A percentile compares a stretch with the other conserved stretches of the same genome.
These are phyloP conservation scores for Aspergillus amoenus DNA, from an alignment of 2,329 filamentous ascomycete species.

Conservation along the genomic window DNA sequence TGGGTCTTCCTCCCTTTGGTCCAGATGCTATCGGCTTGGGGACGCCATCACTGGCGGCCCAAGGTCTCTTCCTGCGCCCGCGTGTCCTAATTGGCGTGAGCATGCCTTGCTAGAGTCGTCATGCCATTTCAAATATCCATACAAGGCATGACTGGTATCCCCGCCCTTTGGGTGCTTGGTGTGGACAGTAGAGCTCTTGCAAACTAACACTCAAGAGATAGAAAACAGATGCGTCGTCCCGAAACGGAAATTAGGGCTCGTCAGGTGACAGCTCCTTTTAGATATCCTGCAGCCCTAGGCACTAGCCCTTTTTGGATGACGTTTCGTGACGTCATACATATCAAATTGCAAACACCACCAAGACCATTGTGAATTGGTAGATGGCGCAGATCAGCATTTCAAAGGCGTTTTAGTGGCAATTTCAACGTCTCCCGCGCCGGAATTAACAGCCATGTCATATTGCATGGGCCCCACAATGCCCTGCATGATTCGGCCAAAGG, in stretches of 20 bases:
- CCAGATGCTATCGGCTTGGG: conserved; percentile 13
- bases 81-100: conserved; percentile 34
- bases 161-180: not conserved
- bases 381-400: not conserved
- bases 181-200: not conserved
- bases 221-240: conserved; percentile 2
- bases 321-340: not conserved
- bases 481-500: conserved; percentile 5
- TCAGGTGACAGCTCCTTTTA: conserved; percentile 10
- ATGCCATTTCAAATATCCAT: not conserved
- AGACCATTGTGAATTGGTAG: not conserved
- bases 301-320: not conserved
- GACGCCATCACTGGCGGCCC: not conserved
- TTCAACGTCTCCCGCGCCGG: not conserved
- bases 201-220: not conserved
- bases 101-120: conserved; percentile 8
- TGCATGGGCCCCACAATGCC: conserved; percentile 49
- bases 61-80: conserved; percentile 25
- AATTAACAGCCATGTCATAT: conserved; percentile 4
- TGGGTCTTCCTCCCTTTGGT: conserved; percentile 16
- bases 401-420: not conserved
- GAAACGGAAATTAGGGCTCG: conserved; percentile 1
- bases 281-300: not conserved
- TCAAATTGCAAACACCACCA: not conserved
- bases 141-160: not conserved